Evolutionary conservation across 1,139 yeast species (phyloP).

Genomic region (Zhuliangozyma parablackwelliae): DNA sequence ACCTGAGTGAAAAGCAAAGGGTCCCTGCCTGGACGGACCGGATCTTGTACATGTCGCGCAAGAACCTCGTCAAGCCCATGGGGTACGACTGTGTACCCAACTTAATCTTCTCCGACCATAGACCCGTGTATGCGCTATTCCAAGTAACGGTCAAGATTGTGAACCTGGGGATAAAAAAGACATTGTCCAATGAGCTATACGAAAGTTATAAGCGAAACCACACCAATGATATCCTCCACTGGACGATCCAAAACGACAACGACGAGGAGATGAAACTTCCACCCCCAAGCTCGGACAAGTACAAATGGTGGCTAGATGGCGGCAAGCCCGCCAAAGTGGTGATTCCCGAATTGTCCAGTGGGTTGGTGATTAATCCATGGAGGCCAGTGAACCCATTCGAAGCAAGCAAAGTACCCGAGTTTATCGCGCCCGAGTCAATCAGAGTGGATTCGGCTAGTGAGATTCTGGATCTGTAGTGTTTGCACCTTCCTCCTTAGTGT

Average conservation of each 20-base stretch:
- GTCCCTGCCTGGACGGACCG: slow-evolving; percentile 98
- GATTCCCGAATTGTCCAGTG: slow-evolving; percentile 37
- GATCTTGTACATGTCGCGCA: slow-evolving; percentile 44
- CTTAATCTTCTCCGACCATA: slow-evolving; percentile 80
- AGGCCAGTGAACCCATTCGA: slow-evolving; percentile 70
- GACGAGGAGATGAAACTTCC: slow-evolving; percentile 48
- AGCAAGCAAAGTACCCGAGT: slow-evolving; percentile 30
- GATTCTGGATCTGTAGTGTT: neutral
- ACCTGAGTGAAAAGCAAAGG: slow-evolving; percentile 85
- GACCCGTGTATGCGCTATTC: slow-evolving; percentile 85
- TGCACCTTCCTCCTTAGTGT: neutral
- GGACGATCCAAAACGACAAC: slow-evolving; percentile 14
- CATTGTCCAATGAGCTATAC: slow-evolving; percentile 59
- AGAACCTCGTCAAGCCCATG: slow-evolving; percentile 56
- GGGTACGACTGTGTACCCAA: slow-evolving; percentile 60
- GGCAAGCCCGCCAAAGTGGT: slow-evolving; percentile 71
- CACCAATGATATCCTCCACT: slow-evolving; percentile 30
- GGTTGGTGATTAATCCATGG: slow-evolving; percentile 58
- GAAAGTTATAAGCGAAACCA: slow-evolving; percentile 44
- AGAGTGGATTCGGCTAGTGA: slow-evolving; percentile 7
- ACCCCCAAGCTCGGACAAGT: slow-evolving; percentile 78
- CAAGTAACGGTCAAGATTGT: slow-evolving; percentile 63
- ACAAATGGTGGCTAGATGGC: slow-evolving; percentile 90
- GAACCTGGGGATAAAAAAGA: slow-evolving; percentile 58
- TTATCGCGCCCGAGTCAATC: slow-evolving; percentile 13